Evolutionary conservation across 208 protist genomes (phyloP), one percentile per base, ranked within the genome.

Genomic region (Acanthamoeba healyi): DNA sequence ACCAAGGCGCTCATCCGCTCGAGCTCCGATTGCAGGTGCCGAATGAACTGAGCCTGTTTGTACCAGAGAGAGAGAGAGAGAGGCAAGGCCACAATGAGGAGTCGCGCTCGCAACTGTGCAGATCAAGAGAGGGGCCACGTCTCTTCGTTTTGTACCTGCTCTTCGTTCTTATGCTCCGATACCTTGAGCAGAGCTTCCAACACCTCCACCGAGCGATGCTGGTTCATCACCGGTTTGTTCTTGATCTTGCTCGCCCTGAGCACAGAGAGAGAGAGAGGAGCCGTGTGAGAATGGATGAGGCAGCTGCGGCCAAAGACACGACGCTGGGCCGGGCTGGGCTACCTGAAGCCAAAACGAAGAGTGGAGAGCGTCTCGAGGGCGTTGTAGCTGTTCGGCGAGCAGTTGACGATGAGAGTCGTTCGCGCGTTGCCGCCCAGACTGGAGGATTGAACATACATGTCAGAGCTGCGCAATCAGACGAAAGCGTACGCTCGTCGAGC

Each of bases 371-470:
- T 99, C 92, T 99, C 98, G 24, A 56, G 63, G n/a, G 58, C 89
- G 81, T 99, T 98, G 67, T 96, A 98, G 7, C 81, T 72, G 5
- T 42, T 74, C 2, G 98, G 97, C 54, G 97, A 98, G 77, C 95
- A 98, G 77, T 95, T 97, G 58, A 98, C 97, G 72, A 98, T 95
- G 4, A 99, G 91, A 24, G 97, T 96, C 9, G 98, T 98, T 42
- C 95, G 93, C 12, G 96, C 77, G 81, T 98, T 98, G 81, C 98
- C 98, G 56, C 98, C 98, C 0, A 99, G 95, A n/a, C n/a, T n/a
- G n/a, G n/a, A n/a, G n/a, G n/a, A n/a, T n/a, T n/a, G n/a, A n/a
- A n/a, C n/a, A n/a, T n/a, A n/a, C n/a, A n/a, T n/a, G n/a, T n/a
- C n/a, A n/a, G n/a, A n/a, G n/a, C n/a, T n/a, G n/a, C n/a, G n/a